Evolutionary conservation across 2,329 filamentous ascomycete species (phyloP).

Genomic region (Tolypocladium cylindrosporum): DNA sequence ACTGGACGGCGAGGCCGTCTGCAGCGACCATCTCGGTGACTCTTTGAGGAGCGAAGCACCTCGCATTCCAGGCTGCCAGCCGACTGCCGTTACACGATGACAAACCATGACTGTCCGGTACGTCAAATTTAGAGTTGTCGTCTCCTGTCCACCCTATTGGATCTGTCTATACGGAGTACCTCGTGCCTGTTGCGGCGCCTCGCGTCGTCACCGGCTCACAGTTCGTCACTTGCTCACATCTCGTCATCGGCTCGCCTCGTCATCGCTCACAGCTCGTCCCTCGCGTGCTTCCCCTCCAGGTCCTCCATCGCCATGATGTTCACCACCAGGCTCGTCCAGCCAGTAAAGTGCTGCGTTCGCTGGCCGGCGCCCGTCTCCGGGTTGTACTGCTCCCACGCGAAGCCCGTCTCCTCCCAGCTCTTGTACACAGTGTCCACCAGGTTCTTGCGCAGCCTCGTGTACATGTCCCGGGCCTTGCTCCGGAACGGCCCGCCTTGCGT

Average conservation of each 20-base stretch:
- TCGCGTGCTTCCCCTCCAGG: slow-evolving; percentile 27
- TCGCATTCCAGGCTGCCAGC: background rate
- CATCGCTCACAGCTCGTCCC: slow-evolving; percentile 35
- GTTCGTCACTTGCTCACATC: slow-evolving; percentile 27
- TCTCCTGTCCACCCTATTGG: background rate
- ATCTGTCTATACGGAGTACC: background rate
- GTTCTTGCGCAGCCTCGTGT: slow-evolving; percentile 68
- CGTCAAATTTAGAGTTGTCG: background rate
- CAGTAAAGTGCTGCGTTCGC: slow-evolving; percentile 93
- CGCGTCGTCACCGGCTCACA: slow-evolving; percentile 18
- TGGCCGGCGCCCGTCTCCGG: slow-evolving; percentile 89
- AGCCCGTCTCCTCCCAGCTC: slow-evolving; percentile 83
- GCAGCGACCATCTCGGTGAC: background rate
- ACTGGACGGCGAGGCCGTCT: background rate
- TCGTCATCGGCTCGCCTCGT: no score
- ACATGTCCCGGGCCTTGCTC: slow-evolving; percentile 59
- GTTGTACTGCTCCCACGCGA: slow-evolving; percentile 98
- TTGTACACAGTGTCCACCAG: slow-evolving; percentile 82
- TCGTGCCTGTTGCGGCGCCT: background rate
- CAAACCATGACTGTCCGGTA: background rate
- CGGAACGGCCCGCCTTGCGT: slow-evolving; percentile 57
- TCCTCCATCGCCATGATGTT: slow-evolving; percentile 96
- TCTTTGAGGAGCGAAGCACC: no score
- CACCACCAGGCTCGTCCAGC: slow-evolving; percentile 96
- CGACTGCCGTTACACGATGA: background rate